Conservation (phyloP, 768 basidiomycete species). For the Tulasnella sp. region DNA sequence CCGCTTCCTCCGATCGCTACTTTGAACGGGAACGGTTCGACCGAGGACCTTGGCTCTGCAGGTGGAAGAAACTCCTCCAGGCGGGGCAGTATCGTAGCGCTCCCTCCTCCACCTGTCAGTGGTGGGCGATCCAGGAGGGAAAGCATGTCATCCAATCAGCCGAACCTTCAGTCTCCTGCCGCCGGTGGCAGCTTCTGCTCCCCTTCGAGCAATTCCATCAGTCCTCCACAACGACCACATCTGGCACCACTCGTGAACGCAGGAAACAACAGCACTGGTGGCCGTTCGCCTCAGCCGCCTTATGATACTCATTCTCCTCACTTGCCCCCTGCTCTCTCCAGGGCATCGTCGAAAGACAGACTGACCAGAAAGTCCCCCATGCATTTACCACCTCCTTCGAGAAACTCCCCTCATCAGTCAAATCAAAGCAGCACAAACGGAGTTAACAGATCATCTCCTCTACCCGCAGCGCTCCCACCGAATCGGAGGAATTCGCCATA, state of each 20-base stretch:
- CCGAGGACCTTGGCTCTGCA: background rate
- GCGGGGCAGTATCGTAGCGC: background rate
- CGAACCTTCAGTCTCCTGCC: background rate
- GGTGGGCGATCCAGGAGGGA: background rate
- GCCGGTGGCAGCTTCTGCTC: background rate
- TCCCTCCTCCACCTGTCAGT: background rate
- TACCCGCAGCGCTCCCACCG: background rate
- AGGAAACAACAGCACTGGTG: background rate
- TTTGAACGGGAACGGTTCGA: conserved; percentile 5
- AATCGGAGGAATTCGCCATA: background rate
- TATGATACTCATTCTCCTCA: background rate
- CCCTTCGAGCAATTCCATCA: background rate
- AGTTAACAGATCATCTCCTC: background rate
- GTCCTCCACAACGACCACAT: background rate
- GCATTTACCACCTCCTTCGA: background rate
- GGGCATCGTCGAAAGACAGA: background rate
- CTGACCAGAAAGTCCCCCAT: background rate
- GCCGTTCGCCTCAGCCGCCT: background rate
- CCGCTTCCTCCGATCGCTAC: conserved; percentile 3
- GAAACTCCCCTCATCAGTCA: background rate
- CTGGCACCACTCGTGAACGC: background rate
- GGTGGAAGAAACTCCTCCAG: background rate
- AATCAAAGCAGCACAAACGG: background rate
- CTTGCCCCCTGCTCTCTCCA: background rate
- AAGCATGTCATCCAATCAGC: conserved; percentile 2